Percentiles rank a stretch among this genome's conserved stretches.
These are phyloP conservation scores for Xylariales sp. DNA, from an alignment of 2,329 filamentous ascomycete species.

Conservation along the genomic window DNA sequence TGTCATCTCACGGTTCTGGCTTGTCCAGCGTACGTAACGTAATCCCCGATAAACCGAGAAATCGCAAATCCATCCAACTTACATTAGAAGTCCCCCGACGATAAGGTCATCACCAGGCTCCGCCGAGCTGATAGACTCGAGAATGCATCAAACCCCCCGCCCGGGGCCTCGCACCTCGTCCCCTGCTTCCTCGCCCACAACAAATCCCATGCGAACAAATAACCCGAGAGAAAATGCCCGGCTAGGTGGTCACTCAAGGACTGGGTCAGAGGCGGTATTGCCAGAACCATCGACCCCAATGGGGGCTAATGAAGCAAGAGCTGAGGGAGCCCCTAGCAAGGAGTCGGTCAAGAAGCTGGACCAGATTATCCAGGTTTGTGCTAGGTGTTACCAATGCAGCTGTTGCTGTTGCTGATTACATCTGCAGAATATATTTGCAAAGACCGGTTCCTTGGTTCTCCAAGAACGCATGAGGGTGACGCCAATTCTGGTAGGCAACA, in stretches of 20 bases:
- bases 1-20: no score
- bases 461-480: conserved; percentile 70
- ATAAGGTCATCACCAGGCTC: neutral
- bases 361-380: conserved; percentile 80
- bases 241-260: conserved; percentile 34
- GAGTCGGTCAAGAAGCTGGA: conserved; percentile 78
- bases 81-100: neutral
- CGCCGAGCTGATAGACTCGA: conserved; percentile 19
- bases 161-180: conserved; percentile 68
- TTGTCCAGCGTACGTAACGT: no score
- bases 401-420: no score
- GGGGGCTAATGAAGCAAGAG: conserved; percentile 42
- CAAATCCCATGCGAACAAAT: conserved; percentile 68
- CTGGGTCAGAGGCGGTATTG: conserved; percentile 37
- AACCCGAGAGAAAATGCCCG: conserved; percentile 62
- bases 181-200: conserved; percentile 66
- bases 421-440: conserved; percentile 88
- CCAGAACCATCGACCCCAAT: conserved; percentile 37
- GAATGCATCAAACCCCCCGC: conserved; percentile 89
- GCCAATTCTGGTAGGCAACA: conserved; percentile 24
- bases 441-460: conserved; percentile 78
- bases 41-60: no score
- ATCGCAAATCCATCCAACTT: no score
- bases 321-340: conserved; percentile 47
- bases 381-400: neutral